Evolutionary conservation across 108 stramenopile species (phyloP), one percentile per base, ranked within the genome.

Genomic region (Skeletonema grethae): DNA sequence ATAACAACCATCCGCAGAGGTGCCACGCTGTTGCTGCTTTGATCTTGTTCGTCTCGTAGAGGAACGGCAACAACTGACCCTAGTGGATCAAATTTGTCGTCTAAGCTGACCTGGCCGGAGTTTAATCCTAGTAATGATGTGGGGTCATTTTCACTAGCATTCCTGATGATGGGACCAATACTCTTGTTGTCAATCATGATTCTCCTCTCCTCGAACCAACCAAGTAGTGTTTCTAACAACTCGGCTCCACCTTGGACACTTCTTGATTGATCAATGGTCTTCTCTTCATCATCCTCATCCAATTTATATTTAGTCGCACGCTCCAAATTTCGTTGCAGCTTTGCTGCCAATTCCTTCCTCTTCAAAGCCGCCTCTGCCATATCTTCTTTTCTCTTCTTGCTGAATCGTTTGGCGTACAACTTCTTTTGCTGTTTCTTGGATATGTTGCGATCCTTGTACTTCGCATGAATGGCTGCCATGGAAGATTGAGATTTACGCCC

Each of bases 1-100:
- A 91, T 73, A 5, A 87, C 87, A 18, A 88, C 83, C 39, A 87
- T 63, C 10, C 85, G 61, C 10, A 91, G 32, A 45, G 84, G 72
- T 59, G 67, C 25, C 38, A 60, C 29, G 25, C 53, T 74, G 56
- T 39, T 77, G 62, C 7, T 43, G 28, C 12, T 65, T 48, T 38
- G 35, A 29, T 15, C 28, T 25, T 38, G 16, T 55, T 25, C 63
- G 16, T 59, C 63, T 45, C 71, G 39, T 2, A 65, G 64, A 30
- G 77, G 77, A 67, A 70, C 71, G 20, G 24, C 34, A 9, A 77
- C 22, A 16, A 60, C 24, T 36, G 77, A 63, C 18, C 65, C 71
- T 15, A 72, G 63, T 0, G 73, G 72, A 78, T 73, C 63, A 24
- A 48, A 43, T 12, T 64, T 72, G 38, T 72, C 65, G 24, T 72